These are phyloP conservation scores for Cyberlindnera mycetangii DNA, from an alignment of 805 yeast species.

Conservation along the genomic window DNA sequence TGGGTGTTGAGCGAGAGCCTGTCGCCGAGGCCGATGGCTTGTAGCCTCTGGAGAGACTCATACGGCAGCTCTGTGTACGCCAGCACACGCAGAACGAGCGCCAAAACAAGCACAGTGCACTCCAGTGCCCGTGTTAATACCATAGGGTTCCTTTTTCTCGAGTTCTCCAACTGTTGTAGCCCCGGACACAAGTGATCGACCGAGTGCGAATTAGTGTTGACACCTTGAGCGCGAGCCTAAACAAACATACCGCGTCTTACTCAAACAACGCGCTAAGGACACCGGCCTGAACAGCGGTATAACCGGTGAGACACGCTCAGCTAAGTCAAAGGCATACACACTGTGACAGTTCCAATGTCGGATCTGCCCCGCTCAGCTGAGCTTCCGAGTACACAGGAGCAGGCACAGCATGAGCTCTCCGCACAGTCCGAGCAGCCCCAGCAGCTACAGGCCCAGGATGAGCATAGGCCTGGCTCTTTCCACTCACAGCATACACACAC, in stretches of 20 bases:
- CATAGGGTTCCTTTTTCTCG: not conserved
- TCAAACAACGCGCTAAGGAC: no score
- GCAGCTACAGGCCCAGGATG: not conserved
- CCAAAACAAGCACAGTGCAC: not conserved
- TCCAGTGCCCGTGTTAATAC: not conserved
- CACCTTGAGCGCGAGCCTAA: not conserved
- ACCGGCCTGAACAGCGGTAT: no score
- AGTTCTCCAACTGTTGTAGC: no score
- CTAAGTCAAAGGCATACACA: no score
- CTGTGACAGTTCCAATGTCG: no score
- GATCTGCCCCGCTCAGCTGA: not conserved
- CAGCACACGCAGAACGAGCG: not conserved
- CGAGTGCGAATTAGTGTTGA: not conserved
- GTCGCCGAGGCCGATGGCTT: conserved; percentile 6
- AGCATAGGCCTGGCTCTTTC: not conserved
- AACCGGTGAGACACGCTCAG: no score
- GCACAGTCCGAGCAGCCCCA: not conserved
- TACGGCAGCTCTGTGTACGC: conserved; percentile 12
- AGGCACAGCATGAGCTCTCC: not conserved
- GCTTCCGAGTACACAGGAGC: not conserved
- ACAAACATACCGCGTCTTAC: no score
- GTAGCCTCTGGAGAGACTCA: conserved; percentile 4
- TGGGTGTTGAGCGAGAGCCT: conserved; percentile 17
- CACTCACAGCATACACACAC: not conserved
- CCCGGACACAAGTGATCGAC: no score